These are phyloP conservation scores for Aegilops bicornis DNA, from an alignment of 176 grass and related monocot species.

Conservation along the genomic window DNA sequence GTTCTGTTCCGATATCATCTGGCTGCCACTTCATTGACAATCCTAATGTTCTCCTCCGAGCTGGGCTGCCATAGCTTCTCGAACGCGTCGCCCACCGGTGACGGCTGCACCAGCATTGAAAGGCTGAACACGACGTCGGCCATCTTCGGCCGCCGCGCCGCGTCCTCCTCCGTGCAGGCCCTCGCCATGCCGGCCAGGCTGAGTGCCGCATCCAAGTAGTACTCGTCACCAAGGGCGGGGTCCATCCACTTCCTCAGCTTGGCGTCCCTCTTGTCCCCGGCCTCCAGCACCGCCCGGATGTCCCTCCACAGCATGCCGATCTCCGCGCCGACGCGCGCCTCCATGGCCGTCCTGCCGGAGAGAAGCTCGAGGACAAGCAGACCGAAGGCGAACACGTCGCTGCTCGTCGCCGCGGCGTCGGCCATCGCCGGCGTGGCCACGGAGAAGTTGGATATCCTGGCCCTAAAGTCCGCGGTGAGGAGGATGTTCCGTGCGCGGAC, in stretches of 20 bases:
- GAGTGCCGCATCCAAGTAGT: conserved; percentile 37
- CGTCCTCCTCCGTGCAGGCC: conserved; percentile 61
- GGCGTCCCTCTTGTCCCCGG: conserved; percentile 40
- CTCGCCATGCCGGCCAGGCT: conserved; percentile 56
- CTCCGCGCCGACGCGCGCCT: conserved; percentile 37
- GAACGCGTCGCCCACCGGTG: conserved; percentile 30
- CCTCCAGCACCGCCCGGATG: conserved; percentile 45
- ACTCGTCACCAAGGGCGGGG: conserved; percentile 38
- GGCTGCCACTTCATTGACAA: conserved; percentile 35
- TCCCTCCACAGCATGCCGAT: conserved; percentile 54
- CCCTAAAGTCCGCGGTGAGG: conserved; percentile 54
- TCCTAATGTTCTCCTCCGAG: conserved; percentile 48
- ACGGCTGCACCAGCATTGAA: conserved; percentile 41
- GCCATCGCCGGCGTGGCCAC: conserved; percentile 25
- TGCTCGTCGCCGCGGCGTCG: conserved; percentile 31
- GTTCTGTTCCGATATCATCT: not conserved
- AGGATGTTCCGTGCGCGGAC: conserved; percentile 57
- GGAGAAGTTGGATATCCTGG: conserved; percentile 62
- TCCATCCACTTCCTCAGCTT: conserved; percentile 64
- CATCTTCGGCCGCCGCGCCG: conserved; percentile 48
- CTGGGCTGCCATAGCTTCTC: conserved; percentile 48
- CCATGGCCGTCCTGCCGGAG: conserved; percentile 46
- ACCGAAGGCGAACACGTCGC: conserved; percentile 60
- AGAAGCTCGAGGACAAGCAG: conserved; percentile 52
- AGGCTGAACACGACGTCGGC: conserved; percentile 61